phyloP scores from a whole-genome alignment of 2,329 filamentous ascomycete species.

The Sclerotinia minor region DNA sequence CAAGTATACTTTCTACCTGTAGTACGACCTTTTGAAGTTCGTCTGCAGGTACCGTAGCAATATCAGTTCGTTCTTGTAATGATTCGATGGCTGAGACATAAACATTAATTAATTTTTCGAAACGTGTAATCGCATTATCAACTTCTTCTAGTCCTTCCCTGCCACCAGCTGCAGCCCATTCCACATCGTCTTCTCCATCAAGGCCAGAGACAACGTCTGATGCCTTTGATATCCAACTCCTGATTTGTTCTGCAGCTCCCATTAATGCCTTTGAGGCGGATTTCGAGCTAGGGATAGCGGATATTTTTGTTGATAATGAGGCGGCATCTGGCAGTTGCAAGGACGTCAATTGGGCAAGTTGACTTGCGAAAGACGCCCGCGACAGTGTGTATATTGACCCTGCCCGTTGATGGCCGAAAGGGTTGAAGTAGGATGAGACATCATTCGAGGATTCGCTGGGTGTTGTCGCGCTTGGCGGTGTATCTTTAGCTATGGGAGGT shows the following conservation, averaged over 20 bases:
- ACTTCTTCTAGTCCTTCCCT: constrained; percentile 75
- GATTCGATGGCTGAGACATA: constrained; percentile 95
- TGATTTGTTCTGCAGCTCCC: constrained; percentile 87
- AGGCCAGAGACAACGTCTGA: constrained; percentile 84
- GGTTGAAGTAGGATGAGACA: constrained; percentile 61
- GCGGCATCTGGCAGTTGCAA: constrained; percentile 85
- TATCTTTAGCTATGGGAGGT: constrained; percentile 55
- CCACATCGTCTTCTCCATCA: constrained; percentile 94
- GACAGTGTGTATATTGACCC: constrained; percentile 94
- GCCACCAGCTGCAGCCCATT: constrained; percentile 91
- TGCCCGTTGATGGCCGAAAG: constrained; percentile 64
- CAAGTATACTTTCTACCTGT: constrained; percentile 86
- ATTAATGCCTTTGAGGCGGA: constrained; percentile 81
- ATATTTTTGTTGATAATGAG: constrained; percentile 78
- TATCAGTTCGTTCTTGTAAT: constrained; percentile 76
- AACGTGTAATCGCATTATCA: constrained; percentile 73
- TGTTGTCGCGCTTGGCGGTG: constrained; percentile 45
- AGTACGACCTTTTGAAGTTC: constrained; percentile 74
- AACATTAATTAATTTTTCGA: constrained; percentile 86
- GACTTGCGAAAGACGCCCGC: constrained; percentile 86
- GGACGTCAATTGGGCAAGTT: constrained; percentile 87
- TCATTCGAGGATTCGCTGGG: constrained; percentile 39
- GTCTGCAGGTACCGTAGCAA: constrained; percentile 66
- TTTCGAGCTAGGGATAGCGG: constrained; percentile 79
- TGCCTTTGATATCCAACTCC: constrained; percentile 90